Base-by-base conservation (phyloP, 2,329 filamentous ascomycete genomes). In the Ambrosiella xylebori region DNA sequence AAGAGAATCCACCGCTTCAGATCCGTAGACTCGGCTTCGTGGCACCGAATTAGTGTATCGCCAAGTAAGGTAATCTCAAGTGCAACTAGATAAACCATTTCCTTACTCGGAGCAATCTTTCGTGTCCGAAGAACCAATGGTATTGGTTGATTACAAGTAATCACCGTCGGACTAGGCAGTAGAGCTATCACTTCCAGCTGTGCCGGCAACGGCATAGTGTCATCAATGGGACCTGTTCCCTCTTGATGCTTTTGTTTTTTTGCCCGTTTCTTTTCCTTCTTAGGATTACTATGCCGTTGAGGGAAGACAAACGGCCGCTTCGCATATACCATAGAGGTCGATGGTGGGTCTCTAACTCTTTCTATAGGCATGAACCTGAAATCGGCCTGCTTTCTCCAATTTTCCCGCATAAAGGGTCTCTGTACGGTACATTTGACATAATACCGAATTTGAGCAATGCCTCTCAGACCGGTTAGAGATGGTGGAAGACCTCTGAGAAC, bases 341-440 rank as follows among this genome's bases (percentile, higher is more conserved):
- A 77, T 51, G 75, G 72, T 3, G 78, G 73, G 0, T 81, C 81
- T 47, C 90, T 77, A 0, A 91, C 90, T 5, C 88, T 87, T 68
- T 98, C 93, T 63, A 97, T 91, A 3, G 93, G 93, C 41, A 96
- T 76, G 67, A 98, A 93, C 60, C 87, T 91, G 71, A 96, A 85
- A 40, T 82, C 81, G 40, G 76, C 66, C 62, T 79, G 73, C 62
- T 76, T 75, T 17, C 90, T 77, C 69, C 88, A 86, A 65, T 96
- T 96, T 71, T 95, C 89, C 67, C 91, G 91, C 70, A 94, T 88
- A 60, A 96, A 77, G 12, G 89, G 88, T n/a, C 89, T 77, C 65
- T 89, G 87, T 5, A 97, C 82, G 0, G 93, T 97, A n/a, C 86
- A 88, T 69, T 98, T 98, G 67, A 97, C 78, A 67, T 87, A 98